Conservation (phyloP, 441 rosid species). For the Euphorbia corollata region DNA sequence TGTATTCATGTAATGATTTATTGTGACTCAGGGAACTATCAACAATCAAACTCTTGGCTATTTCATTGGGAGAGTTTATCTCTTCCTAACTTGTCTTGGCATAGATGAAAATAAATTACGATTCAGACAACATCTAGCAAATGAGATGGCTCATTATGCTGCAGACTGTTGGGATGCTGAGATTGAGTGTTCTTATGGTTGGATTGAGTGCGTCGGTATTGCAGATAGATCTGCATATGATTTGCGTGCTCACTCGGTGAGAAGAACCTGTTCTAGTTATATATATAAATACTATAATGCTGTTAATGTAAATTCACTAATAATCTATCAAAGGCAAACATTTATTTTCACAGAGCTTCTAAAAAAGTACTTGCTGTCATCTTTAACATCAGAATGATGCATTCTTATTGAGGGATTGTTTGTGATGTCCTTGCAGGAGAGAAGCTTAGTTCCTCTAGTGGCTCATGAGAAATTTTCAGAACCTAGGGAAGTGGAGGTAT, state of each 20-base stretch:
- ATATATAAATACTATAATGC: not conserved
- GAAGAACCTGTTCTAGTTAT: conserved; percentile 11
- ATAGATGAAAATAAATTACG: conserved; percentile 49
- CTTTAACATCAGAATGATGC: conserved; percentile 1
- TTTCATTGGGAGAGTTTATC: conserved; percentile 71
- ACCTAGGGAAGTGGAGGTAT: conserved; percentile 73
- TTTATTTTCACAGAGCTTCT: not conserved
- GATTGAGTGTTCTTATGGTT: conserved; percentile 67
- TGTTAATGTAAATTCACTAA: not conserved
- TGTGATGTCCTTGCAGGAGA: conserved; percentile 37
- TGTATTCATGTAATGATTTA: conserved; percentile 7
- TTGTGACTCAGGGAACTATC: conserved; percentile 45
- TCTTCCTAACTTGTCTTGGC: conserved; percentile 53
- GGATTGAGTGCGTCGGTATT: conserved; percentile 80
- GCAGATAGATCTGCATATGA: conserved; percentile 83
- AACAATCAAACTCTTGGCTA: conserved; percentile 73
- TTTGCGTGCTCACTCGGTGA: conserved; percentile 55
- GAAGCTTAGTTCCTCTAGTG: conserved; percentile 56
- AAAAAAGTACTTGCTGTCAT: not conserved
- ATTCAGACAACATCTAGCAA: conserved; percentile 67
- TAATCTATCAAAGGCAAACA: not conserved
- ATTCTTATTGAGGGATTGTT: not conserved
- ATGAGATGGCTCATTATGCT: conserved; percentile 85
- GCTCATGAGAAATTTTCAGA: conserved; percentile 59
- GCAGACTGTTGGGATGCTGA: conserved; percentile 88